Percentiles rank a stretch among this genome's conserved stretches.
Evolutionary conservation across 2,329 filamentous ascomycete species (phyloP).

Genomic region (Cylindrodendrum hubeiense): DNA sequence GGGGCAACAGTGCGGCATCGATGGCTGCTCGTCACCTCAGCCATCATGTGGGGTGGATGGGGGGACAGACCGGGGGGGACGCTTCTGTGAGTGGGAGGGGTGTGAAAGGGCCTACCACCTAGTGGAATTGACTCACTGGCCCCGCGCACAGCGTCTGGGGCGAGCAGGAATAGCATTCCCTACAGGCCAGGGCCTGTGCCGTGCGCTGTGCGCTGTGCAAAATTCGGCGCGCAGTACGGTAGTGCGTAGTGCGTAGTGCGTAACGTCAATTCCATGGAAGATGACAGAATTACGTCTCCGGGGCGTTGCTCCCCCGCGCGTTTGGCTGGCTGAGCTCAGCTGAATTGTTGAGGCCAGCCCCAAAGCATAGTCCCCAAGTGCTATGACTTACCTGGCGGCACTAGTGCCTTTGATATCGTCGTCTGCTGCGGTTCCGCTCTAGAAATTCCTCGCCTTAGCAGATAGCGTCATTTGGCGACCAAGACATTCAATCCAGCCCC

Average conservation of each 20-base stretch:
- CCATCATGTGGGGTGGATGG: conserved; percentile 25
- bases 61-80: conserved; percentile 3
- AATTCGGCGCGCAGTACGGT: neutral
- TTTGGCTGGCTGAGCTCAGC: conserved; percentile 3
- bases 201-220: neutral
- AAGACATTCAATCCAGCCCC: conserved; percentile 24
- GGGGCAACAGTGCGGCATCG: conserved; percentile 17
- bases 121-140: conserved; percentile 17
- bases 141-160: conserved; percentile 14
- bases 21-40: conserved; percentile 24
- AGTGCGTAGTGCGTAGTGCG: neutral
- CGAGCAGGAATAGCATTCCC: neutral
- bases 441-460: conserved; percentile 20
- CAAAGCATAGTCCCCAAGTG: conserved; percentile 13
- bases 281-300: neutral
- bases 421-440: conserved; percentile 36
- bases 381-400: neutral
- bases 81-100: conserved; percentile 21
- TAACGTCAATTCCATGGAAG: neutral
- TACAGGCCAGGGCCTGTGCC: neutral
- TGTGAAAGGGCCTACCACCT: neutral
- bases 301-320: neutral
- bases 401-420: conserved; percentile 16
- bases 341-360: conserved; percentile 11
- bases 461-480: conserved; percentile 37